A percentile compares a stretch with the other conserved stretches of the same genome.
These are phyloP conservation scores for Sarcocystis neurona DNA, from an alignment of 169 alveolate species.

Conservation along the genomic window DNA sequence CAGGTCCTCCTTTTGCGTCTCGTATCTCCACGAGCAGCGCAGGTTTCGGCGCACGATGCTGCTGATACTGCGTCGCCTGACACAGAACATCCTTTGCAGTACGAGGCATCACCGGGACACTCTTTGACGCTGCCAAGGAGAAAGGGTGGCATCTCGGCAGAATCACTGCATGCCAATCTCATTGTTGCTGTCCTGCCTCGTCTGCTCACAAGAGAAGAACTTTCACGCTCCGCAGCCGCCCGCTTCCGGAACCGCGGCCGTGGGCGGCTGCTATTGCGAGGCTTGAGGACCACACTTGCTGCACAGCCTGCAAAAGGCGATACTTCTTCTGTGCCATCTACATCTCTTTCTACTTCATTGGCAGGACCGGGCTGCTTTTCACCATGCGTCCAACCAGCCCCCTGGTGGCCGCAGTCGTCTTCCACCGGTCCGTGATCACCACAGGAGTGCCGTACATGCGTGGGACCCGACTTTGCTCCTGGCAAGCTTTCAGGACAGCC, in stretches of 20 bases:
- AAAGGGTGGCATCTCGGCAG: neutral
- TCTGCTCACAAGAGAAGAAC: neutral
- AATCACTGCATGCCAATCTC: neutral
- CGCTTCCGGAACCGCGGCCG: neutral
- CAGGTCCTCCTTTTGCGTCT: too few species aligned
- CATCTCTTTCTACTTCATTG: too few species aligned
- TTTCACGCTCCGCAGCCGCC: neutral
- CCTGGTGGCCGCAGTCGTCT: neutral
- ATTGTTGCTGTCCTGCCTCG: neutral
- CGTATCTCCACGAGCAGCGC: too few species aligned
- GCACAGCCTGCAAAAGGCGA: neutral
- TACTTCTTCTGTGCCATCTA: neutral
- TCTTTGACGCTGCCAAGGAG: neutral
- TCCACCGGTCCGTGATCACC: neutral
- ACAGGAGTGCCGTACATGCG: neutral
- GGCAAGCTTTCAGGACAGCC: too few species aligned
- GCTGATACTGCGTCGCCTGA: too few species aligned
- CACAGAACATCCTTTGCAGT: too few species aligned
- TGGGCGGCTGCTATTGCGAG: slow-evolving; percentile 27
- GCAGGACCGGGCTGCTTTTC: too few species aligned
- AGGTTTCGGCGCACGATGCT: too few species aligned
- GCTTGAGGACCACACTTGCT: slow-evolving; percentile 5
- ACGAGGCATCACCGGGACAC: too few species aligned
- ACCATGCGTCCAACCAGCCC: neutral
- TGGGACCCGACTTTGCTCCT: neutral